Percentiles rank a stretch among this genome's conserved stretches.
phyloP scores from a whole-genome alignment of 2,329 filamentous ascomycete genomes.

The Colletotrichum caudatum region DNA sequence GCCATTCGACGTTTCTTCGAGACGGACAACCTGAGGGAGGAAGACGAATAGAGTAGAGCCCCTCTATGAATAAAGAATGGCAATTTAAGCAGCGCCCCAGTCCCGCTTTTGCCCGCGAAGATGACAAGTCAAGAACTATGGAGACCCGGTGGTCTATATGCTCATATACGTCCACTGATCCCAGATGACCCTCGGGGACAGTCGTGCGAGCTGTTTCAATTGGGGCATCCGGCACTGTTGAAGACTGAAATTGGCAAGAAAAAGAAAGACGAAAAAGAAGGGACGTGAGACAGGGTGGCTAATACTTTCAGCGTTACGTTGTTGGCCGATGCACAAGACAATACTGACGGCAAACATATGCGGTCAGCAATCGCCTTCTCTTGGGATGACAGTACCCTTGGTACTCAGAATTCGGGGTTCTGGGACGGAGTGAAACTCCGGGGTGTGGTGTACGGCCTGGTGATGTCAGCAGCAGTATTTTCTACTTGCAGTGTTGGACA shows the following conservation, averaged over 20 bases:
- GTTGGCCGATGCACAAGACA: too few species aligned
- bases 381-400: too few species aligned
- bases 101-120: neutral
- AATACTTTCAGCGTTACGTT: too few species aligned
- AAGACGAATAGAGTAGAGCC: conserved; percentile 2
- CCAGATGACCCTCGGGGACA: neutral
- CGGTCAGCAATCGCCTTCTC: too few species aligned
- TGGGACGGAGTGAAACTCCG: too few species aligned
- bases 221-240: neutral
- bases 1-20: conserved; percentile 70
- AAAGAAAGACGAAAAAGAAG: neutral
- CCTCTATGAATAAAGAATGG: neutral
- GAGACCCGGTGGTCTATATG: neutral
- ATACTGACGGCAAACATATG: too few species aligned
- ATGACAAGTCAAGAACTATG: neutral
- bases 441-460: too few species aligned
- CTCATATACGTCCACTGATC: too few species aligned
- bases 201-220: neutral
- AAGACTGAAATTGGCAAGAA: neutral
- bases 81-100: neutral
- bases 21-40: conserved; percentile 44
- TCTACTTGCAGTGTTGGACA: too few species aligned
- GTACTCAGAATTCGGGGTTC: too few species aligned
- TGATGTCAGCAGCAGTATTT: too few species aligned
- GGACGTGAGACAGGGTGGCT: too few species aligned